Evolutionary conservation across 805 yeast genomes (phyloP).

Genomic region (Saccharomycopsis sp.): DNA sequence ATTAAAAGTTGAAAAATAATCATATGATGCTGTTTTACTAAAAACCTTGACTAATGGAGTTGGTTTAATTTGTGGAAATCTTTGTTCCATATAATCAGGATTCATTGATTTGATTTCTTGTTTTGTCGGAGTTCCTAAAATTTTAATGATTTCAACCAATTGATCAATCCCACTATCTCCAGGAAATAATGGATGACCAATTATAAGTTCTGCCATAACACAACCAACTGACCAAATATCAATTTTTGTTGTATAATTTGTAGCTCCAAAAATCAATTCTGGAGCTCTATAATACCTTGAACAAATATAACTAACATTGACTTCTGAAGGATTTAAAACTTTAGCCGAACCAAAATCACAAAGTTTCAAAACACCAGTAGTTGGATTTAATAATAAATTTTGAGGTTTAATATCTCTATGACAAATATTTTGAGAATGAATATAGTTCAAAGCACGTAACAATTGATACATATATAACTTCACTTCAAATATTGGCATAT

Average conservation of each 20-base stretch:
- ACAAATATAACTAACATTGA: slow-evolving; percentile 93
- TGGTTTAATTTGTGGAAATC: slow-evolving; percentile 80
- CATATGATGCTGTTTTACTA: slow-evolving; percentile 43
- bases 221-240: slow-evolving; percentile 98
- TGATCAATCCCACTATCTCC: slow-evolving; percentile 98
- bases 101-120: slow-evolving; percentile 93
- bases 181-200: slow-evolving; percentile 96
- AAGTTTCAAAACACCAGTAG: slow-evolving; percentile 71
- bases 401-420: slow-evolving; percentile 93
- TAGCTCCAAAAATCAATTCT: slow-evolving; percentile 93
- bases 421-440: slow-evolving; percentile 67
- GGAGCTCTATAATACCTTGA: slow-evolving; percentile 97
- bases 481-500: slow-evolving; percentile 85
- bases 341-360: slow-evolving; percentile 98
- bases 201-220: slow-evolving; percentile 91
- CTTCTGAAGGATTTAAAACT: slow-evolving; percentile 78
- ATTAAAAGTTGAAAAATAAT: slow-evolving; percentile 17
- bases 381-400: slow-evolving; percentile 78
- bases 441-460: slow-evolving; percentile 67
- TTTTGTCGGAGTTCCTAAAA: slow-evolving; percentile 88
- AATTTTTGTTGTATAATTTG: slow-evolving; percentile 91
- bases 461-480: slow-evolving; percentile 75
- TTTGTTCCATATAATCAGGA: slow-evolving; percentile 95
- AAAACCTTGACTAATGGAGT: slow-evolving; percentile 39
- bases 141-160: slow-evolving; percentile 90